Base-by-base conservation (phyloP, 441 rosid species). In the Cnidoscolus chayamansa region DNA sequence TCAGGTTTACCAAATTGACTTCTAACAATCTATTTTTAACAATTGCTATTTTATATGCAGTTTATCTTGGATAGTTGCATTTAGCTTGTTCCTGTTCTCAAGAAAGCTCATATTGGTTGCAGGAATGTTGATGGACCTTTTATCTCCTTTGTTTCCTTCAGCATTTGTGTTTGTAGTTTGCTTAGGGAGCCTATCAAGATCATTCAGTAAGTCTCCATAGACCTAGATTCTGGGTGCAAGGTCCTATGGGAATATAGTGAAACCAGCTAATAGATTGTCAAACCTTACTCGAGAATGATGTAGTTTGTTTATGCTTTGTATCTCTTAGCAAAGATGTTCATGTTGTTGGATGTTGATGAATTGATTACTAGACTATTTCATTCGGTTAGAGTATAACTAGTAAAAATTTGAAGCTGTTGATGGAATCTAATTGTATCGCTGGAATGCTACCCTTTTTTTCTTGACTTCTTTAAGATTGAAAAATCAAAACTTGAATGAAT, bases 71-170 rank as follows among this genome's bases (percentile, higher is more conserved):
- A 2, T 35, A 13, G 6, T 64, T 4, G 9, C 17, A 4, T 64
- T 65, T 5, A 35, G 12, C 53, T 40, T 6, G 53, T 51, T 15
- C 25, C 12, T 56, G 54, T 59, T 77, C 75, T 79, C 68, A 45
- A 69, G 63, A 43, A 70, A 10, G 65, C 49, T 50, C 67, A 40
- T 68, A 45, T 61, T 83, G 74, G 51, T 77, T 82, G 83, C 89
- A 92, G 98, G 98, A 80, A 94, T 94, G 98, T 80, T 94, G 82
- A 88, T 94, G 98, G 98, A 94, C 78, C 96, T 94, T 53, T 85
- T 94, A 62, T 94, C 98, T 40, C 97, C 98, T 50, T 81, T 94
- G 80, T 88, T 87, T 75, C 97, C 98, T 77, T 90, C 97, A 57
- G 95, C 93, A 63, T 94, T 92, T 83, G 70, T 90, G 17, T 79